Evolutionary conservation across 139 green algal species (phyloP), one percentile per base, ranked within the genome.

Genomic region (Ulvella scutata): DNA sequence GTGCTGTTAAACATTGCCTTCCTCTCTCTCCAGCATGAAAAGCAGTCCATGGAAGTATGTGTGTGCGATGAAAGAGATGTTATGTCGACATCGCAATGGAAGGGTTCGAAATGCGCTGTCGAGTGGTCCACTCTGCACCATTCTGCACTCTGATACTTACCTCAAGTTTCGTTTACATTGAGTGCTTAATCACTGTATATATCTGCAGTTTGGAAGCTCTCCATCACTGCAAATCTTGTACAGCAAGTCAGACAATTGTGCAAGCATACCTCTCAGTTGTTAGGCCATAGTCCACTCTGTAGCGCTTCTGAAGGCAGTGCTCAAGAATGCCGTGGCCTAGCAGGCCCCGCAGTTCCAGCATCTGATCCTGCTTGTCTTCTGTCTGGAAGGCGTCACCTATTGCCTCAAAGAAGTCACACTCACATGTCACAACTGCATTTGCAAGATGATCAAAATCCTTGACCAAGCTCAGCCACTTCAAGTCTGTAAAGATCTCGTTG

Each of bases 321-420:
- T 79, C n/a, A 43, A 88, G 79, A 67, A 88, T 39, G 51, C 73
- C 75, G 23, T 37, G 76, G 3, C 74, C 80, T 62, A 90, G 79
- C 75, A 90, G 75, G 2, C 85, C 85, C 17, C 85, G 59, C 74
- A 86, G 77, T 7, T 43, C 75, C 60, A 90, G 80, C 77, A 88
- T 28, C 38, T 83, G 74, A 0, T 43, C 72, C 23, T 10, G 29
- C 67, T 85, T 40, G 4, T 84, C 67, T 3, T 51, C 62, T 2
- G n/a, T 21, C 40, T 85, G 67, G 23, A 35, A 20, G 43, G 29
- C 7, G 2, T 35, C 3, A 28, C 40, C 40, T 13, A 67, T 7
- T 36, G 9, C 51, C n/a, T 34, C 4, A n/a, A 67, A 23, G 10
- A 26, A 67, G 51, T 67, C 51, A 10, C n/a, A 36, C 6, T 26